Conservation (phyloP, 768 basidiomycete species). For the Favolaschia claudopus region DNA sequence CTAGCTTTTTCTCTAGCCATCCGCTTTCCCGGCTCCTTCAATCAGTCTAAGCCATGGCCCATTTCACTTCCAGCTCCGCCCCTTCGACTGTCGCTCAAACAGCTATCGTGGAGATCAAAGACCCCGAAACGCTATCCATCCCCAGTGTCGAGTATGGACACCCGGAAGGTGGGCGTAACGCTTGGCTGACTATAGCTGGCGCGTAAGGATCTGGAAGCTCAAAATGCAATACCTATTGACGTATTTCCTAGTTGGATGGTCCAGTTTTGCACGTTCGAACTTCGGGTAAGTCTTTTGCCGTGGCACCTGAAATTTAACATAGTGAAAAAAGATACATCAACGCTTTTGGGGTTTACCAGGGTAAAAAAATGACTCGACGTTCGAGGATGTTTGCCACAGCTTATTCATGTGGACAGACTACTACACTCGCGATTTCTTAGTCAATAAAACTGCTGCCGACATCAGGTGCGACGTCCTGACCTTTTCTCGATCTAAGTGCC, state of each 20-base stretch:
- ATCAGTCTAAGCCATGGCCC: no score
- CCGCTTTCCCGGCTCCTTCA: no score
- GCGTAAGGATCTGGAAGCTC: conserved; percentile 43
- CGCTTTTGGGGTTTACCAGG: conserved; percentile 55
- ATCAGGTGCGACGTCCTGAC: conserved; percentile 42
- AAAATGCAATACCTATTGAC: background rate
- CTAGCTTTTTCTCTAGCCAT: no score
- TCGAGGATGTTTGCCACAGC: conserved; percentile 31
- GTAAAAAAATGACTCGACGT: conserved; percentile 22
- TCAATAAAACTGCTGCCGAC: conserved; percentile 49
- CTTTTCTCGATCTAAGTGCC: background rate
- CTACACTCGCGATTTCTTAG: conserved; percentile 49
- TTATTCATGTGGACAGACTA: conserved; percentile 42
- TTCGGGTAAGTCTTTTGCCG: conserved; percentile 35
- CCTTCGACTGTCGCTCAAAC: no score
- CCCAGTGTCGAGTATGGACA: no score
- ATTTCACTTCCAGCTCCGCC: no score
- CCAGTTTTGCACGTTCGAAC: conserved; percentile 56
- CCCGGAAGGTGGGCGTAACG: conserved; percentile 47
- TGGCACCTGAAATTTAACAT: conserved; percentile 25
- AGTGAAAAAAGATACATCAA: conserved; percentile 51
- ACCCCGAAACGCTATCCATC: no score
- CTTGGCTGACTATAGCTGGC: conserved; percentile 53
- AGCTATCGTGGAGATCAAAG: no score
- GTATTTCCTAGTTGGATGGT: conserved; percentile 48